Evolutionary conservation across 2,329 filamentous ascomycete species (phyloP), one percentile per base, ranked within the genome.

Genomic region (Trichoderma harzianum): DNA sequence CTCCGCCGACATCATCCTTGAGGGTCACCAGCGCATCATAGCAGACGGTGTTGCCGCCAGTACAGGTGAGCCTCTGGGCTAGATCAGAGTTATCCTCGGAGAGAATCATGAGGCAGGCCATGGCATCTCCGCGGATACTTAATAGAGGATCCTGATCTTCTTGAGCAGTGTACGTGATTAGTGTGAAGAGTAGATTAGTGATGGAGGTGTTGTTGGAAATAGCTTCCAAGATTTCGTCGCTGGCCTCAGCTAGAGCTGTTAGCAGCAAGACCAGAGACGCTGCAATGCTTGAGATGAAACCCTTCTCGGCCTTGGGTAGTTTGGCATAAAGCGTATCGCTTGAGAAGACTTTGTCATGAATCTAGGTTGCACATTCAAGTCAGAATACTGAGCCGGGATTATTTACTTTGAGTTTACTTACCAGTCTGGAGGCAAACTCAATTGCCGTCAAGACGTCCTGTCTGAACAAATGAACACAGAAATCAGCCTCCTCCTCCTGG

Each of bases 401-500:
- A n/a, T 39, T 18, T 32, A 30, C 12, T 18, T 18, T 14, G n/a
- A 12, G 21, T 32, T 18, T 34, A 79, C 84, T 78, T 78, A 90
- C 87, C 73, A 84, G 83, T 67, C 84, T 84, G 65, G 85, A 81
- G 16, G 88, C 88, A 77, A 87, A 86, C 71, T 88, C 85, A 72
- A 91, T 84, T 24, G 89, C 88, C 32, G 87, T 88, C 72, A 92
- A 76, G 16, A 91, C 80, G 78, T 91, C 90, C 32, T 87, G 82
- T 57, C 90, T 83, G 76, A 86, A 91, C 71, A 92, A 79, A 75
- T 92, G 89, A 24, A 92, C 82, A 74, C 89, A 90, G 72, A 92
- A 92, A 76, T 91, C 90, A 14, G 86, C 83, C 75, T 91, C 90
- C 78, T 92, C 90, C 76, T 91, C 87, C 73, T 87, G 83, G 2